Percentiles rank a stretch among this genome's conserved stretches.
These are phyloP conservation scores for Fraxinus floribunda DNA, from an alignment of 305 asterid species.

Conservation along the genomic window DNA sequence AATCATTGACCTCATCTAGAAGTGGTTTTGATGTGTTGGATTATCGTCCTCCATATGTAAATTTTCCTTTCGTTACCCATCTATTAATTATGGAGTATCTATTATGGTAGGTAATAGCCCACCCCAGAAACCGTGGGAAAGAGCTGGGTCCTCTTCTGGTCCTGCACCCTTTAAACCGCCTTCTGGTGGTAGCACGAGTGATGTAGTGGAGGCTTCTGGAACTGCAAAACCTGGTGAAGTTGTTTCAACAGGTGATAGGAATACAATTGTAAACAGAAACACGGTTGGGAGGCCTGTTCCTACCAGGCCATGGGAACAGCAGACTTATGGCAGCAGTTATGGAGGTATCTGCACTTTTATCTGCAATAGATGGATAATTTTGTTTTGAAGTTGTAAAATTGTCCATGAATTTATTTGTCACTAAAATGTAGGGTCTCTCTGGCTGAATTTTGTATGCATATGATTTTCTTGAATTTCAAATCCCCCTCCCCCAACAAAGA, in stretches of 20 bases:
- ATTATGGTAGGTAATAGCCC: conserved; percentile 49
- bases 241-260: conserved; percentile 61
- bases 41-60: not conserved
- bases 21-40: not conserved
- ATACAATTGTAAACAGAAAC: conserved; percentile 44
- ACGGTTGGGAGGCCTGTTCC: conserved; percentile 82
- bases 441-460: not conserved
- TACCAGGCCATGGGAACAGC: conserved; percentile 94
- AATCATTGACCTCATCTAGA: not conserved
- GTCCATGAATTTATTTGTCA: not conserved
- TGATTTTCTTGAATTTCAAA: not conserved
- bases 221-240: conserved; percentile 89
- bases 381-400: not conserved
- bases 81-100: conserved; percentile 18
- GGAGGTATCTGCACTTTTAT: conserved; percentile 61
- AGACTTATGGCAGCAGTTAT: conserved; percentile 60
- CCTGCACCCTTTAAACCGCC: conserved; percentile 85
- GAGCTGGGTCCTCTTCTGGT: conserved; percentile 82
- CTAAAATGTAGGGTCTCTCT: not conserved
- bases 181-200: conserved; percentile 87
- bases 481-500: not conserved
- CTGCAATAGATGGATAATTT: not conserved
- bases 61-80: not conserved
- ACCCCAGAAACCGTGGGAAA: conserved; percentile 96
- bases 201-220: conserved; percentile 91